Evolutionary conservation across 2,329 filamentous ascomycete genomes (phyloP).

Genomic region (Trichoderma harzianum): DNA sequence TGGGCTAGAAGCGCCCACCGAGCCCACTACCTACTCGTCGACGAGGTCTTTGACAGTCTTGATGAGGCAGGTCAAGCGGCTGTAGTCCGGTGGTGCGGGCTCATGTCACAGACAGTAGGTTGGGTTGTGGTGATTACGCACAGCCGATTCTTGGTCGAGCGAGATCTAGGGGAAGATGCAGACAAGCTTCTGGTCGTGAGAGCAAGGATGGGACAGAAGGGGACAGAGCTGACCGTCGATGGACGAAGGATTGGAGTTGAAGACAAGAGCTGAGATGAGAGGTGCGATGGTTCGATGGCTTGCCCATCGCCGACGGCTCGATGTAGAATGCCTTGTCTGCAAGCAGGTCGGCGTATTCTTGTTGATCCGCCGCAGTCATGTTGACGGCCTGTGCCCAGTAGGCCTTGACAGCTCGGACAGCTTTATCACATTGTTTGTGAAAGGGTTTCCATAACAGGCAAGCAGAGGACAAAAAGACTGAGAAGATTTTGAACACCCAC

Average conservation of each 20-base stretch:
- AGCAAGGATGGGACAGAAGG: constrained; percentile 21
- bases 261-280: not conserved
- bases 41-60: constrained; percentile 25
- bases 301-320: no score
- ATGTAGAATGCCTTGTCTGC: no score
- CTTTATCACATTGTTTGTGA: no score
- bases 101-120: constrained; percentile 19
- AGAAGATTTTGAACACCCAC: no score
- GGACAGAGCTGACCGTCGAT: constrained; percentile 19
- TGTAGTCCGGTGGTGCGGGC: constrained; percentile 20
- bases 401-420: no score
- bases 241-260: constrained; percentile 20
- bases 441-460: no score
- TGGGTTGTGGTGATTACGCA: constrained; percentile 25
- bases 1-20: constrained; percentile 21
- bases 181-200: constrained; percentile 15
- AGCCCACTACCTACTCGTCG: constrained; percentile 23
- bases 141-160: constrained; percentile 21
- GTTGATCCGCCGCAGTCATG: no score
- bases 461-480: no score
- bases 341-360: no score
- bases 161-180: constrained; percentile 16
- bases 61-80: constrained; percentile 22
- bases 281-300: no score
- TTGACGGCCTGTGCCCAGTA: no score